Evolutionary conservation across 108 stramenopile genomes (phyloP).

Genomic region (Heterococcus sp.): DNA sequence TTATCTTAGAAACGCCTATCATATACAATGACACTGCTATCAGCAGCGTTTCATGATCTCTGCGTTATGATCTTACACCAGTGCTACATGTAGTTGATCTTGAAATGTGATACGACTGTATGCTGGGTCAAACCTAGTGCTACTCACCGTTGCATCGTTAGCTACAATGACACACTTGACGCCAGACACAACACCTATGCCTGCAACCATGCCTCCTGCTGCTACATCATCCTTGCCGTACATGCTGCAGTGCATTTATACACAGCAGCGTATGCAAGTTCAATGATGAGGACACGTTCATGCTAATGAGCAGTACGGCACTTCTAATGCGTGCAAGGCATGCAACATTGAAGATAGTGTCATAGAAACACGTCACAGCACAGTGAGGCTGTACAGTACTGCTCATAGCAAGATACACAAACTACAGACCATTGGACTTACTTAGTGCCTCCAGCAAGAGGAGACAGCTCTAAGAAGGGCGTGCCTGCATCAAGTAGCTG

Average conservation of each 20-base stretch:
- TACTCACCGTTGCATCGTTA: conserved; percentile 92
- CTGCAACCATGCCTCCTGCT: conserved; percentile 88
- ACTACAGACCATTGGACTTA: not conserved
- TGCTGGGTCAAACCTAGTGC: no score
- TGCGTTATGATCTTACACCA: no score
- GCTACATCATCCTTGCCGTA: conserved; percentile 60
- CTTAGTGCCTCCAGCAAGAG: conserved; percentile 73
- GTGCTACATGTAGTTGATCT: no score
- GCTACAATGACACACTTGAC: conserved; percentile 89
- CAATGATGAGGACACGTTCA: not conserved
- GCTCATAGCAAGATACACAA: not conserved
- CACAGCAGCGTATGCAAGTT: not conserved
- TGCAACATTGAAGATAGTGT: not conserved
- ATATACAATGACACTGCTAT: no score
- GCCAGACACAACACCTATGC: conserved; percentile 86
- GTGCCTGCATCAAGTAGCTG: conserved; percentile 82
- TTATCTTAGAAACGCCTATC: no score
- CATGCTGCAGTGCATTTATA: conserved; percentile 13
- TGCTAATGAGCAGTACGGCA: not conserved
- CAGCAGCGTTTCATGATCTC: no score
- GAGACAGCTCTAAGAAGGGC: conserved; percentile 86
- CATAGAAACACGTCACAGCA: not conserved
- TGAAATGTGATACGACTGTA: no score
- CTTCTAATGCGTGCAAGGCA: not conserved
- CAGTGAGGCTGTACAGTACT: not conserved